Evolutionary conservation across 805 yeast species (phyloP).

Genomic region (Pichia nakasei): DNA sequence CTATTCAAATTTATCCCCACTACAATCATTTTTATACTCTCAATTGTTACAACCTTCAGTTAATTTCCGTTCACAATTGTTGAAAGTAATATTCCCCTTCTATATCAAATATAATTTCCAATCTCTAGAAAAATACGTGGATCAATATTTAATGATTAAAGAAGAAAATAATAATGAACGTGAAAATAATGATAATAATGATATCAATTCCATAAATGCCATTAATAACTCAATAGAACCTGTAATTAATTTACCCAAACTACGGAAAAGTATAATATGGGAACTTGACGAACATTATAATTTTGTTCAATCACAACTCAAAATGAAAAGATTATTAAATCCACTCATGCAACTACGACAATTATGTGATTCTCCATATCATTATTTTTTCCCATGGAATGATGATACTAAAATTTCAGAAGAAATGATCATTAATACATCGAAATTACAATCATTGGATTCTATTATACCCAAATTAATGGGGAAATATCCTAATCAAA

Average conservation of each 20-base stretch:
- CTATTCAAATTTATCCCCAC: constrained; percentile 55
- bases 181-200: background rate
- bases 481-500: constrained; percentile 20
- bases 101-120: constrained; percentile 12
- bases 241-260: too few relatives aligned
- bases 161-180: background rate
- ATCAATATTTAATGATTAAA: background rate
- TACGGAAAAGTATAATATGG: constrained; percentile 3
- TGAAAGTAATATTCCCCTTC: constrained; percentile 34
- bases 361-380: constrained; percentile 78
- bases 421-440: constrained; percentile 45
- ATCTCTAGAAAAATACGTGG: background rate
- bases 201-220: too few relatives aligned
- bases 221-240: too few relatives aligned
- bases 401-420: constrained; percentile 28
- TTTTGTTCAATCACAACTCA: constrained; percentile 33
- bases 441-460: constrained; percentile 64
- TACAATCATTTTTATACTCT: constrained; percentile 46
- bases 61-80: constrained; percentile 30
- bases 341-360: constrained; percentile 77
- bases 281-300: constrained; percentile 18
- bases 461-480: constrained; percentile 49
- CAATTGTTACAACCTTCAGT: constrained; percentile 3
- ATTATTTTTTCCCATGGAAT: constrained; percentile 74
- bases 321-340: constrained; percentile 51